Base-by-base conservation (phyloP, 108 stramenopile species). In the Fragilaria crotonensis region DNA sequence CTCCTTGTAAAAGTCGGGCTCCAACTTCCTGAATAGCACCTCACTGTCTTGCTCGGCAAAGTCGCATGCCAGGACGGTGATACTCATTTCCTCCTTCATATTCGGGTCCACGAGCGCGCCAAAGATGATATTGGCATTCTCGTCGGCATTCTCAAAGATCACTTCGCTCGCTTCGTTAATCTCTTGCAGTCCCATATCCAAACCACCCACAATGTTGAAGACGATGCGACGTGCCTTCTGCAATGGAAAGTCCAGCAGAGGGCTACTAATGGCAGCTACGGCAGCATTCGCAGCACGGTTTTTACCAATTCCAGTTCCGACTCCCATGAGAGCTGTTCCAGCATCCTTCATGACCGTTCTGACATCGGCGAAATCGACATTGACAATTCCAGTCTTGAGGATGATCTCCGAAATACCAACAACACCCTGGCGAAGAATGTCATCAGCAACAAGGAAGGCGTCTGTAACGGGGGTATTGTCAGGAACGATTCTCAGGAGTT, bases 91-190 rank as follows among this genome's bases (percentile, higher is more conserved):
- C 33, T 78, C 80, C 18, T 66, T 71, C 80, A 81, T 81, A 36
- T 52, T 65, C 22, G 71, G 68, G 70, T 90, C 87, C 29, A 93
- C 79, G 44, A 87, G 68, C 17, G 91, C 88, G 14, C 88, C 86
- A 68, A 93, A 89, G 56, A 93, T 93, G 60, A 89, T 84, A 70
- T 89, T 93, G 23, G 88, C 86, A 59, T 85, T 86, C 25, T 81
- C 77, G 36, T 83, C 78, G 3, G 83, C 88, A 63, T 79, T 83
- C 45, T 83, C 78, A 59, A 88, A 89, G 63, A 92, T 87, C n/a
- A 92, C 80, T 55, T 80, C 78, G 45, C 81, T 79, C 5, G 90
- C 90, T 20, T 72, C 67, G 57, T 87, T 84, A 62, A 88, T 81
- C 68, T 90, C 88, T 5, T 55, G 59, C 48, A 90, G 64, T 9